A percentile compares a stretch with the other conserved stretches of the same genome.
phyloP scores from a whole-genome alignment of 257 asterid genomes.

The Solanum paucissectum region DNA sequence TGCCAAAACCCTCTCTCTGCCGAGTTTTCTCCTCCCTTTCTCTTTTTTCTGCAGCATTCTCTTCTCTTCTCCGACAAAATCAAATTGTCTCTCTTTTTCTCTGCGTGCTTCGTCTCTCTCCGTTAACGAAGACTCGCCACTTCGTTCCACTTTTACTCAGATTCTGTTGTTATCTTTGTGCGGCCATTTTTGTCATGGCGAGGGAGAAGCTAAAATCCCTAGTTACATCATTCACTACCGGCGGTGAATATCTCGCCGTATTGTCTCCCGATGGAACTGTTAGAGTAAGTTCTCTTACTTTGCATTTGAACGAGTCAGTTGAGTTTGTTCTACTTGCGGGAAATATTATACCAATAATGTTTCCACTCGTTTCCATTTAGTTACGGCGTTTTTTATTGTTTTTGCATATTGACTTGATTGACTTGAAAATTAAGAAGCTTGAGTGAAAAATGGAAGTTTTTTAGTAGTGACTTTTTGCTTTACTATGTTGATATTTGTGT shows the following conservation, averaged over 20 bases:
- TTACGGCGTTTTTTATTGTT: background rate
- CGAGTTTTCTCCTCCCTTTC: background rate
- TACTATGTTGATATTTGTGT: background rate
- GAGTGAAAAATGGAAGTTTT: background rate
- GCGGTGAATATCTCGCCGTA: slow-evolving; percentile 14
- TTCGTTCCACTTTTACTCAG: background rate
- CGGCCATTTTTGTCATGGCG: background rate
- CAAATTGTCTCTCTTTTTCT: background rate
- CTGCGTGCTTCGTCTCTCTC: background rate
- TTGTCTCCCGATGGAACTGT: slow-evolving; percentile 11
- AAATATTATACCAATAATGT: background rate
- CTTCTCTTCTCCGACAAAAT: background rate
- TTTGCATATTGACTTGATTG: background rate
- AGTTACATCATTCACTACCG: slow-evolving; percentile 10
- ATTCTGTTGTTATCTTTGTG: background rate
- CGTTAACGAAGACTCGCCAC: background rate
- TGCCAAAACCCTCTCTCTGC: background rate
- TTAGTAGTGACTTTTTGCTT: background rate
- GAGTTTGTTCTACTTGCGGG: background rate
- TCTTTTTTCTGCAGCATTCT: background rate
- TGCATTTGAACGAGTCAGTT: background rate
- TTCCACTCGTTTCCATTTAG: background rate
- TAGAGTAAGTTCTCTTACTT: slow-evolving; percentile 5
- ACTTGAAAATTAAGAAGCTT: background rate
- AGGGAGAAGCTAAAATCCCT: slow-evolving; percentile 14